Base-by-base conservation (phyloP, 306 rosid species). In the Sechiopsis laciniata region DNA sequence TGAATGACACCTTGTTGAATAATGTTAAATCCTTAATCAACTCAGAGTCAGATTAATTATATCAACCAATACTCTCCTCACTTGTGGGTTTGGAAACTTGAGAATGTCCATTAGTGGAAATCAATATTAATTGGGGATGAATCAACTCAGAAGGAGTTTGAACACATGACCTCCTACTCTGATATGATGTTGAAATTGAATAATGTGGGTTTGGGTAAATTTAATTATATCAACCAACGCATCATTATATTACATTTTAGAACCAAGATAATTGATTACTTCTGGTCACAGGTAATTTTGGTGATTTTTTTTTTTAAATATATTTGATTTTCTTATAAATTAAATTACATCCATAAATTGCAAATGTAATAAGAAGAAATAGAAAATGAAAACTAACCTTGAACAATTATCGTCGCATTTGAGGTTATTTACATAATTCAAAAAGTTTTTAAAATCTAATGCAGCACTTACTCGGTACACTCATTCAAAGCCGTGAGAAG, bases 401-500 rank as follows among this genome's bases (percentile, higher is more conserved):
- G 97, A 91, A 82, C 95, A 95, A 83, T 95, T 96, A 82, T 89
- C 89, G 82, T 51, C 74, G 24, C 16, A 70, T 24, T 51, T 24
- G 14, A 70, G 16, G 60, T 0, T 59, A 19, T 70, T 51, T 60
- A 24, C 45, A 70, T 51, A 24, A 29, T 70, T 24, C 13, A 16
- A 6, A 24, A 73, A 51, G 35, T 10, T 16, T 60, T 20, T 24
- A 60, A 32, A 62, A 55, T 10, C 15, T 55, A 54, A 32, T 40
- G 66, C 71, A 56, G 71, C 71, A 86, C 99, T 78, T 86, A 95
- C 99, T 95, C 99, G 56, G 99, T 95, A 81, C 99, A 95, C 82
- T 95, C 99, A 79, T 95, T 95, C 84, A 95, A 86, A 54, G 99
- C 99, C 21, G 99, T 95, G 54, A 95, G 99, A 76, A 95, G 97